Percentiles rank a stretch among this genome's conserved stretches.
Conservation (phyloP, 805 yeast genomes). For the Hanseniaspora occidentalis region DNA sequence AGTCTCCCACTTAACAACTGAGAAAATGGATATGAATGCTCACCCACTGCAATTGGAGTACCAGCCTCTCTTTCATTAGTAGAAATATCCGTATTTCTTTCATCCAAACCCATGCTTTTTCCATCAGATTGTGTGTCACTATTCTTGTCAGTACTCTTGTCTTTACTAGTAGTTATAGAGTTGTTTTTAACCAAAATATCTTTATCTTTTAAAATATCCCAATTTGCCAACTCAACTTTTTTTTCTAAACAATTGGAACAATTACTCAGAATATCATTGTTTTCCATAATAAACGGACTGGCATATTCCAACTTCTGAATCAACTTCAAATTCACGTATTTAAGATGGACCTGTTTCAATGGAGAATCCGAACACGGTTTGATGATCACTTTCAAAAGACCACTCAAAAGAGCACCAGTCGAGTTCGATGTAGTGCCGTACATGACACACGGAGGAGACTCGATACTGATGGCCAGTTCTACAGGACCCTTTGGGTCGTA, state of each 20-base stretch:
- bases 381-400: slow-evolving; percentile 53
- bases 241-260: slow-evolving; percentile 50
- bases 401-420: slow-evolving; percentile 77
- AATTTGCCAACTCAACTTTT: slow-evolving; percentile 56
- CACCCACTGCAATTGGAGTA: slow-evolving; percentile 39
- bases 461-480: slow-evolving; percentile 49
- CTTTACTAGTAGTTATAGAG: slow-evolving; percentile 14
- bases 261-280: slow-evolving; percentile 24
- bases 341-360: slow-evolving; percentile 18
- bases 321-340: slow-evolving; percentile 48
- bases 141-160: not conserved
- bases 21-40: slow-evolving; percentile 85
- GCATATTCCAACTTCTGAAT: slow-evolving; percentile 60
- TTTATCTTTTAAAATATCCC: slow-evolving; percentile 68
- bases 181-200: too few relatives aligned
- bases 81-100: too few relatives aligned
- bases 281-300: slow-evolving; percentile 50
- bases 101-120: too few relatives aligned
- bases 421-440: slow-evolving; percentile 72
- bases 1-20: slow-evolving; percentile 77
- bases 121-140: too few relatives aligned
- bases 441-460: slow-evolving; percentile 82
- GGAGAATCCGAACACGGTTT: slow-evolving; percentile 2
- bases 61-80: too few relatives aligned
- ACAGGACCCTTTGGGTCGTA: slow-evolving; percentile 19